Base-by-base conservation (phyloP, 495 filamentous ascomycete genomes). In the Trichoderma erinaceum region DNA sequence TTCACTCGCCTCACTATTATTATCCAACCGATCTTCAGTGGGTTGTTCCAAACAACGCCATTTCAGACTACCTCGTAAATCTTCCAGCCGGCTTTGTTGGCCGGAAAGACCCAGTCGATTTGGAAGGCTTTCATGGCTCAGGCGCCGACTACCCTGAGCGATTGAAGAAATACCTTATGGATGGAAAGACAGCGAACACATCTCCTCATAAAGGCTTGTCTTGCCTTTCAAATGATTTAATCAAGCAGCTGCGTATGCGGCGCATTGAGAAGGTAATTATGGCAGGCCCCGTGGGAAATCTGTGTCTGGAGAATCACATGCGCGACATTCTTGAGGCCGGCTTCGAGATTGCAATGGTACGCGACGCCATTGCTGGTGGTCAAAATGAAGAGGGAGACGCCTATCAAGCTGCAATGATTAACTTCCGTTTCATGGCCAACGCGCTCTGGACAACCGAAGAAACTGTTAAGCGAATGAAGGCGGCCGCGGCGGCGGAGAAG, bases 151-250 rank as follows among this genome's bases (percentile, higher is more conserved):
- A 48, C 44, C 44, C 44, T 4, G 15, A 48, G 44, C 44, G 44
- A n/a, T 6, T 48, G n/a, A 48, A 48, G 44, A 48, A 48, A n/a
- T 48, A 48, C 44, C 44, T 48, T 48, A 48, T 48, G 44, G 44
- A 48, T 48, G 44, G 44, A n/a, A 48, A 48, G 13, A 48, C 44
- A 48, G n/a, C 4, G 12, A 48, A 48, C 44, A 48, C 44, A 6
- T 48, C 44, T 15, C 44, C 44, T n/a, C 44, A 48, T 16, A 48
- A 48, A 48, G 44, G 44, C 4, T 48, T 48, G 4, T 48, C 44
- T 1, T 48, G 44, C 12, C 44, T 16, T 16, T 16, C 44, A n/a
- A 48, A 48, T 48, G 44, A 48, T 11, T 3, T 48, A n/a, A 48
- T 48, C 7, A 48, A 6, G 44, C 44, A 48, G 44, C 44, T 48